These are phyloP conservation scores for Leucosporidium yakuticum DNA, from an alignment of 768 basidiomycete species.

Conservation along the genomic window DNA sequence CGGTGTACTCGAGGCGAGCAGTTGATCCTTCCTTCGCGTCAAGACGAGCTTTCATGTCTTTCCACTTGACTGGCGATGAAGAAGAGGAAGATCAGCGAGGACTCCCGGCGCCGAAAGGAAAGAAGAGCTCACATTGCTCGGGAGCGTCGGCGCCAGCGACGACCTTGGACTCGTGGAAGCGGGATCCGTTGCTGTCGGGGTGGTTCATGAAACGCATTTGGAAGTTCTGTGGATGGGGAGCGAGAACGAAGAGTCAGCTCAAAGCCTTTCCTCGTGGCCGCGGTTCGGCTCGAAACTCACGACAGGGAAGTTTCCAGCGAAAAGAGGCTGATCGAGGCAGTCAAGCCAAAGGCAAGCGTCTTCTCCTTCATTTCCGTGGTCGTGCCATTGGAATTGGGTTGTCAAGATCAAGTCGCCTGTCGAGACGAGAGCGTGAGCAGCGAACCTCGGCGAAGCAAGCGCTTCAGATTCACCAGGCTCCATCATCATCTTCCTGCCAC, in stretches of 20 bases:
- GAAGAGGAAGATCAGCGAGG: background rate
- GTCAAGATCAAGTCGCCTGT: conserved; percentile 20
- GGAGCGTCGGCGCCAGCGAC: background rate
- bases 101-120: background rate
- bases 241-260: background rate
- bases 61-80: conserved; percentile 13
- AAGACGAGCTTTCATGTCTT: conserved; percentile 17
- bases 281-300: background rate
- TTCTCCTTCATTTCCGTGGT: conserved; percentile 21
- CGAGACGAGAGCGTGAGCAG: background rate
- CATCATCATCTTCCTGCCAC: conserved; percentile 20
- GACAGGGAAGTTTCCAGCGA: conserved; percentile 13
- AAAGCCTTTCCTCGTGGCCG: background rate
- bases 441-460: background rate
- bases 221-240: conserved; percentile 5
- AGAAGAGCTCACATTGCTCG: background rate
- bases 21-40: background rate
- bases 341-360: conserved; percentile 23
- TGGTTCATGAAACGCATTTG: conserved; percentile 23
- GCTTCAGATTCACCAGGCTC: background rate
- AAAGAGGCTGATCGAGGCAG: conserved; percentile 22
- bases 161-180: conserved; percentile 14
- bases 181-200: conserved; percentile 9
- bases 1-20: conserved; percentile 17
- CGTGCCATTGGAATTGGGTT: conserved; percentile 25